These are phyloP conservation scores for Gossypium rotundifolium DNA, from an alignment of 345 rosid genomes.

Conservation along the genomic window DNA sequence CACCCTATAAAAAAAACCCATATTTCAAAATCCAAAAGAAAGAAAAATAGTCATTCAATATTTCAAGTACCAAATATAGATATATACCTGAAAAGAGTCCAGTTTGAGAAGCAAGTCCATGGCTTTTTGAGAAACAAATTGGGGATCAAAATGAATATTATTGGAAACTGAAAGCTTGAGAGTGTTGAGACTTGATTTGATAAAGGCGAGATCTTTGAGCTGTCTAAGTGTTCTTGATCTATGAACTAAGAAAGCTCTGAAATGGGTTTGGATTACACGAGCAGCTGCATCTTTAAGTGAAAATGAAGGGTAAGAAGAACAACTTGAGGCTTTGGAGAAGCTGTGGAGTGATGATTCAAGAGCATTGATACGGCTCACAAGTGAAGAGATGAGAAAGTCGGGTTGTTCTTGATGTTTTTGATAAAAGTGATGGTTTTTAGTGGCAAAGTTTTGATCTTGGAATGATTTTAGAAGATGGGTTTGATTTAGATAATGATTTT, in stretches of 20 bases:
- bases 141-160: constrained; percentile 36
- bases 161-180: constrained; percentile 59
- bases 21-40: background rate
- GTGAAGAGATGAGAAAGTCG: constrained; percentile 37
- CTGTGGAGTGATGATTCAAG: constrained; percentile 41
- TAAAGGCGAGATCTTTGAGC: constrained; percentile 65
- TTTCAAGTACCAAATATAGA: background rate
- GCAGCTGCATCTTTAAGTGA: constrained; percentile 70
- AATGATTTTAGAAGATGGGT: constrained; percentile 14
- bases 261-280: constrained; percentile 71
- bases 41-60: background rate
- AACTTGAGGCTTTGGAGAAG: constrained; percentile 19
- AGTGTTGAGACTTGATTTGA: constrained; percentile 54
- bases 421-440: constrained; percentile 11
- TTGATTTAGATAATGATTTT: constrained; percentile 12
- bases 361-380: constrained; percentile 42
- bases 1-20: constrained; percentile 29
- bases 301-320: constrained; percentile 15
- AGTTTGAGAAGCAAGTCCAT: constrained; percentile 59
- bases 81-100: constrained; percentile 81
- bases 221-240: constrained; percentile 75
- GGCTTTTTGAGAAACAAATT: constrained; percentile 47
- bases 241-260: constrained; percentile 65
- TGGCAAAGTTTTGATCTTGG: constrained; percentile 15
- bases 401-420: constrained; percentile 8